These are phyloP conservation scores for Beta vulgaris DNA, from an alignment of 148 eudicot genomes.

Conservation along the genomic window DNA sequence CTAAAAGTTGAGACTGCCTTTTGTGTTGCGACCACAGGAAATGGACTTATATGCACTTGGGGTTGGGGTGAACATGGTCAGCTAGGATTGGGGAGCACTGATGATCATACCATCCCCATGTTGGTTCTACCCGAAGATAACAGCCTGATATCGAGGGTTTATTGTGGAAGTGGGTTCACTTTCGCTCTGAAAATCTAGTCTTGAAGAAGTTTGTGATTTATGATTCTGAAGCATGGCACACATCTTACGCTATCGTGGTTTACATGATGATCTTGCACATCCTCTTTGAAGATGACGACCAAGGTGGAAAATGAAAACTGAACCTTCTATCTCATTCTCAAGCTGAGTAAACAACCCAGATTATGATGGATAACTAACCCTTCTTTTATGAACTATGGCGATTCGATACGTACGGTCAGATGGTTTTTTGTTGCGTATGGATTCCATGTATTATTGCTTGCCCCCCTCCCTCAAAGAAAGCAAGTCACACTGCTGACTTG, in stretches of 20 bases:
- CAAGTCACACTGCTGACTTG: too few relatives aligned
- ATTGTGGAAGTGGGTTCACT: slow-evolving; percentile 94
- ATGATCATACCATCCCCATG: slow-evolving; percentile 57
- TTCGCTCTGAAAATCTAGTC: slow-evolving; percentile 29
- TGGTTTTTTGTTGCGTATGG: too few relatives aligned
- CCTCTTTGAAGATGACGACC: not conserved
- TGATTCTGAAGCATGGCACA: not conserved
- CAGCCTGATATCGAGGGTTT: slow-evolving; percentile 30
- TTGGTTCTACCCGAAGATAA: slow-evolving; percentile 40
- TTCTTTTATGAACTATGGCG: too few relatives aligned
- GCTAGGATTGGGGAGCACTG: slow-evolving; percentile 73
- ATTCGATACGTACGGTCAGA: too few relatives aligned
- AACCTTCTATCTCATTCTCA: not conserved
- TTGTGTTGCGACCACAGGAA: slow-evolving; percentile 37
- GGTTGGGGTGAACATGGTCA: slow-evolving; percentile 99
- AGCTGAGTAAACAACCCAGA: not conserved
- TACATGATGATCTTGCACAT: not conserved
- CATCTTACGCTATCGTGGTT: not conserved
- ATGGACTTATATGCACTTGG: slow-evolving; percentile 73
- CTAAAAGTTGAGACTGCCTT: not conserved
- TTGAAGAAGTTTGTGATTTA: not conserved
- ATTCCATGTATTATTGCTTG: too few relatives aligned
- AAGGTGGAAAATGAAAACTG: not conserved
- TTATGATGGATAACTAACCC: not conserved
- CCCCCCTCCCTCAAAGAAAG: too few relatives aligned